These are phyloP conservation scores for Suillus alpinus DNA, from an alignment of 768 basidiomycete species.

Conservation along the genomic window DNA sequence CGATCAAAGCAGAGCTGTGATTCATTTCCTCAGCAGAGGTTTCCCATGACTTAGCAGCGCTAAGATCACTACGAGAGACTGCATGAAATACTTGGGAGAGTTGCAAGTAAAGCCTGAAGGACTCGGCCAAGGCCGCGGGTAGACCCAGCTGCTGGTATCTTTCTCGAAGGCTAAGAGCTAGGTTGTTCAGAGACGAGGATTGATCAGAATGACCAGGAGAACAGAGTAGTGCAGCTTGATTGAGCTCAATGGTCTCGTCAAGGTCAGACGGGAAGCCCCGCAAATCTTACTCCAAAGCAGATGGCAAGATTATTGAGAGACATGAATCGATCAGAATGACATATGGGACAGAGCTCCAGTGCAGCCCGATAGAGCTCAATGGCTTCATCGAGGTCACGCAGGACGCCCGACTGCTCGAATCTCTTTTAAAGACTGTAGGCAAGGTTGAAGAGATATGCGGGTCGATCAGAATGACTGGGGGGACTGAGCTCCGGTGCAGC, in stretches of 20 bases:
- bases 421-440: no score
- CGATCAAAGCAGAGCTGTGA: constrained; percentile 25
- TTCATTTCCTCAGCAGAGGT: constrained; percentile 11
- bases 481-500: not conserved
- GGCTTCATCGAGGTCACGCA: no score
- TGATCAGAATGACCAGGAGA: not conserved
- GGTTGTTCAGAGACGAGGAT: not conserved
- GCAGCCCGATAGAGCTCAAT: no score
- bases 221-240: not conserved
- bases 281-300: no score
- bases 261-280: no score
- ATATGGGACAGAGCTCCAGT: no score
- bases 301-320: no score
- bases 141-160: no score
- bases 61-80: constrained; percentile 8
- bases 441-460: not conserved
- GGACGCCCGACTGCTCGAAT: no score
- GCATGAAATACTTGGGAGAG: constrained; percentile 1
- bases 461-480: not conserved
- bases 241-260: no score
- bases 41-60: constrained; percentile 5
- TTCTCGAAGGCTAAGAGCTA: not conserved
- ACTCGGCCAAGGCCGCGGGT: not conserved
- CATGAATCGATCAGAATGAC: no score
- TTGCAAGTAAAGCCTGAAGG: not conserved